Percentiles rank a stretch among this genome's conserved stretches.
phyloP scores from a whole-genome alignment of 2,329 filamentous ascomycete genomes.

The Aureobasidium sp. region DNA sequence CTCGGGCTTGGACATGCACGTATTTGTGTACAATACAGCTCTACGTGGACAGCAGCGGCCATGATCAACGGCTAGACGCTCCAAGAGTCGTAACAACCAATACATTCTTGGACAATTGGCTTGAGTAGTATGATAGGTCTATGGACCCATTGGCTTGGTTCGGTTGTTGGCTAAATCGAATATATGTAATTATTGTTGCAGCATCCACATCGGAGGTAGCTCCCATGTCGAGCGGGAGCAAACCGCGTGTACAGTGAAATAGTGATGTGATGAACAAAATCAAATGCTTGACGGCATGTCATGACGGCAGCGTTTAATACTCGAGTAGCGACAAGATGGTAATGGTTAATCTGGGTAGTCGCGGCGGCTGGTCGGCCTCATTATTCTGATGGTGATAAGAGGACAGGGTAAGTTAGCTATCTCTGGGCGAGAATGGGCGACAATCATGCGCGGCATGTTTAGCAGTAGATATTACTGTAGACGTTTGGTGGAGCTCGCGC shows the following conservation, averaged over 20 bases:
- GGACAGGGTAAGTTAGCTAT: background rate
- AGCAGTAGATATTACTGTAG: background rate
- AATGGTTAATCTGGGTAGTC: background rate
- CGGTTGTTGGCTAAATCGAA: background rate
- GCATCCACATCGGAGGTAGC: background rate
- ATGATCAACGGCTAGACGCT: constrained; percentile 2
- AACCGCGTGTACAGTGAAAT: background rate
- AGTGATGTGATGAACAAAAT: background rate
- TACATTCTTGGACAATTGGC: background rate
- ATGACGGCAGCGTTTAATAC: background rate
- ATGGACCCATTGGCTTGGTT: constrained; percentile 4
- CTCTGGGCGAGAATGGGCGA: background rate
- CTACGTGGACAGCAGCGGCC: background rate
- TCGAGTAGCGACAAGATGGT: background rate
- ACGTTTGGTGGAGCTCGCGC: constrained; percentile 2
- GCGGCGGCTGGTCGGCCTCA: background rate
- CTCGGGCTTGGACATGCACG: background rate
- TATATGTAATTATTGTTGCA: background rate
- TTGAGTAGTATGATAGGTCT: background rate
- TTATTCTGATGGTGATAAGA: background rate
- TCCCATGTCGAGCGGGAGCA: background rate
- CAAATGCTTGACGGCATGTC: background rate
- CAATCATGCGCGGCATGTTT: background rate
- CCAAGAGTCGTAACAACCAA: background rate
- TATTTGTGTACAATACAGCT: constrained; percentile 12